Evolutionary conservation across 495 filamentous ascomycete genomes (phyloP).

Genomic region (Neurospora sp.): DNA sequence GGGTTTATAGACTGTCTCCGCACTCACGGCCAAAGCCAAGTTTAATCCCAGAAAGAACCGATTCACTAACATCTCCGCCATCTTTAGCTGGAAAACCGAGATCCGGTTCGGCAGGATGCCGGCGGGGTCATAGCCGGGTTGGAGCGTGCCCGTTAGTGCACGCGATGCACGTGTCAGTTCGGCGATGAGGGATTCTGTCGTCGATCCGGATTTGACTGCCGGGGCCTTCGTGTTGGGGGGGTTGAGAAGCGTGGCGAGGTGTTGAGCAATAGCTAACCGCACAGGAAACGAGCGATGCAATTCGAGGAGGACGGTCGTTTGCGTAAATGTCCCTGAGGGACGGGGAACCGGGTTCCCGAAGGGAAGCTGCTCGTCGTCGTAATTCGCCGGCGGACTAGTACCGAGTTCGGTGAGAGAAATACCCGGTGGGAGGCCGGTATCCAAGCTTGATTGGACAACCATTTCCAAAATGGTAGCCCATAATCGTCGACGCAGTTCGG

Average conservation of each 20-base stretch:
- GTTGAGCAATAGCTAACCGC: slow-evolving; percentile 26
- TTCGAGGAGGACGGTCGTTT: slow-evolving; percentile 28
- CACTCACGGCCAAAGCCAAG: not conserved
- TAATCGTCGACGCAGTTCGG: slow-evolving; percentile 58
- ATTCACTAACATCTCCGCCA: slow-evolving; percentile 31
- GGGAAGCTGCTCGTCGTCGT: slow-evolving; percentile 35
- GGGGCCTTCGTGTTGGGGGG: slow-evolving; percentile 24
- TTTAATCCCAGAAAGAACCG: slow-evolving; percentile 49
- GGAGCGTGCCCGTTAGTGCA: slow-evolving; percentile 20
- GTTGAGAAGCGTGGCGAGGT: slow-evolving; percentile 24
- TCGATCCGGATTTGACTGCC: slow-evolving; percentile 17
- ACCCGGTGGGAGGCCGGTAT: slow-evolving; percentile 48
- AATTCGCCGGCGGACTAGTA: slow-evolving; percentile 43
- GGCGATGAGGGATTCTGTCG: not conserved
- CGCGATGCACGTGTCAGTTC: slow-evolving; percentile 27
- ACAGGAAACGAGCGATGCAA: slow-evolving; percentile 25
- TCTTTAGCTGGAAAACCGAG: slow-evolving; percentile 25
- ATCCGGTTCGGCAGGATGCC: slow-evolving; percentile 22
- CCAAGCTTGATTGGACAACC: slow-evolving; percentile 47
- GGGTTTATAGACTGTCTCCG: not conserved
- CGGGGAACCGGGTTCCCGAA: slow-evolving; percentile 7
- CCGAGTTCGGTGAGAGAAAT: slow-evolving; percentile 48
- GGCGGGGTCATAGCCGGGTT: slow-evolving; percentile 23
- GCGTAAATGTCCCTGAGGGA: slow-evolving; percentile 22
- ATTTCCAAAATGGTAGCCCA: slow-evolving; percentile 61